Conservation (phyloP, 306 rosid genomes). For the Cicer pinnatifidum region DNA sequence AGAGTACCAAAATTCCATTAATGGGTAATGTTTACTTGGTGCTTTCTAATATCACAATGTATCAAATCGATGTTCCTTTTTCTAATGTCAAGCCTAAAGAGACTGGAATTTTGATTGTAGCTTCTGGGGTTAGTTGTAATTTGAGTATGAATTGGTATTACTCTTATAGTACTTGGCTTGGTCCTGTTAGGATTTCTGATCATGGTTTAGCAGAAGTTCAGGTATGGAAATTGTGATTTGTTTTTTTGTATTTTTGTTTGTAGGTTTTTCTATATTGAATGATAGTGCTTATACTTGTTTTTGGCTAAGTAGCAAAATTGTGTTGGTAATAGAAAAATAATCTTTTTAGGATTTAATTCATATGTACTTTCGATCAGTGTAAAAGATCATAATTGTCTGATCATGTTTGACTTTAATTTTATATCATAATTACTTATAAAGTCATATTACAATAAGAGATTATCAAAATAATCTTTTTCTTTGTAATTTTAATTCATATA, state of each 20-base stretch:
- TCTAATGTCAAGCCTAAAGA: slow-evolving; percentile 67
- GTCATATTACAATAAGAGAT: too few relatives aligned
- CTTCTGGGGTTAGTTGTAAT: slow-evolving; percentile 74
- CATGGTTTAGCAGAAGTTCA: slow-evolving; percentile 71
- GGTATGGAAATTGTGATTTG: slow-evolving; percentile 51
- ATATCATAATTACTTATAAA: too few relatives aligned
- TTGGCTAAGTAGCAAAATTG: slow-evolving; percentile 19
- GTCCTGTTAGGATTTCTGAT: slow-evolving; percentile 70
- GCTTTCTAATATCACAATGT: slow-evolving; percentile 67
- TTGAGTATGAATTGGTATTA: slow-evolving; percentile 84
- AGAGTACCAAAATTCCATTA: slow-evolving; percentile 62
- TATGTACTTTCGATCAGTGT: too few relatives aligned
- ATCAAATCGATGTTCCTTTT: slow-evolving; percentile 61
- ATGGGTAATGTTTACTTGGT: slow-evolving; percentile 65
- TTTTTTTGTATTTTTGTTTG: not conserved
- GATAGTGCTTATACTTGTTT: not conserved
- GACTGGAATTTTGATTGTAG: slow-evolving; percentile 60
- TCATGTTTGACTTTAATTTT: too few relatives aligned
- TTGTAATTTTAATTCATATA: too few relatives aligned
- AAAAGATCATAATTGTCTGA: too few relatives aligned
- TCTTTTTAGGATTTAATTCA: not conserved
- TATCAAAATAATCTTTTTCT: too few relatives aligned
- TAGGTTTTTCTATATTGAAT: not conserved
- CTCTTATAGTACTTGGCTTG: slow-evolving; percentile 71
- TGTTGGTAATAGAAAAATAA: slow-evolving; percentile 8